Percentiles rank a stretch among this genome's conserved stretches.
phyloP scores from a whole-genome alignment of 2,329 filamentous ascomycete species.

The Trichocomaceae sp. region DNA sequence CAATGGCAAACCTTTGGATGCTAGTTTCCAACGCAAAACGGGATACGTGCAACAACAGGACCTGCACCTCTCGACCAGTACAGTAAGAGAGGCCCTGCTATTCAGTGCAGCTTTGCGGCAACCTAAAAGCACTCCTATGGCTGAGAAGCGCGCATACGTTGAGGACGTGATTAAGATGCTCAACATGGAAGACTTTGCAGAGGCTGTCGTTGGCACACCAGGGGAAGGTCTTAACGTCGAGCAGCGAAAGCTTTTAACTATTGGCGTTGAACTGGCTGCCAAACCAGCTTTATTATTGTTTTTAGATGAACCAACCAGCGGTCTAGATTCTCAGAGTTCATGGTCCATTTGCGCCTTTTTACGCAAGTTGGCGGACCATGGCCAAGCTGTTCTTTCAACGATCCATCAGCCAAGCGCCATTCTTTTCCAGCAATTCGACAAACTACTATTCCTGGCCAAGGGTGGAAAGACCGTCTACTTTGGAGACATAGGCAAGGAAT shows the following conservation, averaged over 20 bases:
- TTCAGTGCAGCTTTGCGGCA: constrained; percentile 83
- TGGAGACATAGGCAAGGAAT: constrained; percentile 56
- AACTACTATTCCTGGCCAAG: constrained; percentile 54
- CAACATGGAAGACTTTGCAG: constrained; percentile 82
- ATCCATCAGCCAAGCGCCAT: constrained; percentile 91
- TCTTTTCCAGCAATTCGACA: constrained; percentile 75
- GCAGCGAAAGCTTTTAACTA: constrained; percentile 68
- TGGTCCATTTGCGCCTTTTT: constrained; percentile 82
- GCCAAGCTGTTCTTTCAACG: constrained; percentile 83
- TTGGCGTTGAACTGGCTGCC: constrained; percentile 86
- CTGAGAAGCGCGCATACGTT: constrained; percentile 77
- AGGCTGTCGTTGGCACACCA: constrained; percentile 79
- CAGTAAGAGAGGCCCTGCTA: constrained; percentile 76
- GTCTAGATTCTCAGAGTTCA: constrained; percentile 82
- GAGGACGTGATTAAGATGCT: constrained; percentile 74
- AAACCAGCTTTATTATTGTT: constrained; percentile 82
- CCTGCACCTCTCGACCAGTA: constrained; percentile 74
- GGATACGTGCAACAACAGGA: constrained; percentile 74
- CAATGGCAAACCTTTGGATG: constrained; percentile 62
- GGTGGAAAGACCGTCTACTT: constrained; percentile 63
- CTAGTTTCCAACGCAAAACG: constrained; percentile 29
- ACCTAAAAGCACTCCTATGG: constrained; percentile 59
- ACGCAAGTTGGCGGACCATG: constrained; percentile 76
- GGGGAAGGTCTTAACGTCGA: constrained; percentile 64
- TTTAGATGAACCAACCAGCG: constrained; percentile 86